Percentiles rank a stretch among this genome's conserved stretches.
These are phyloP conservation scores for Allantophomopsis cytisporea DNA, from an alignment of 2,329 filamentous ascomycete genomes.

Conservation along the genomic window DNA sequence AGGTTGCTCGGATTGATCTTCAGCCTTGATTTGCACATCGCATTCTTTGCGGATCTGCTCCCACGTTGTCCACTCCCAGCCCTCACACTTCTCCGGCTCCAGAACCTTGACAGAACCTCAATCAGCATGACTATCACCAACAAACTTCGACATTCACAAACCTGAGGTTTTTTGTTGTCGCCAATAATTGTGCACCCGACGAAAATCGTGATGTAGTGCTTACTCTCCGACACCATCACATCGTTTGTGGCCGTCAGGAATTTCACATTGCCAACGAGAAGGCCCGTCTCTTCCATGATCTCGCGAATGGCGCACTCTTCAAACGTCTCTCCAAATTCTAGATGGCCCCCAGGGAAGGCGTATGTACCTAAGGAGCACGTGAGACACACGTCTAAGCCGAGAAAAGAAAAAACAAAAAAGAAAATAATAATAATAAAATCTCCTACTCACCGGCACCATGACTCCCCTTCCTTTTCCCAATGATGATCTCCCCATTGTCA, in stretches of 20 bases:
- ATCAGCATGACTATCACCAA: neutral
- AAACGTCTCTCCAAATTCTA: conserved; percentile 54
- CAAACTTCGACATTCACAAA: conserved; percentile 22
- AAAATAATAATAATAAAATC: too few relatives aligned
- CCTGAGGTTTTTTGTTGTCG: conserved; percentile 34
- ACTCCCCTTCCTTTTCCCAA: neutral
- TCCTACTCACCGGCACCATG: conserved; percentile 9
- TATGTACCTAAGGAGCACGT: conserved; percentile 29
- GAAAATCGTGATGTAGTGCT: conserved; percentile 67
- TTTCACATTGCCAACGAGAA: conserved; percentile 35
- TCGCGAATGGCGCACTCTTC: conserved; percentile 53
- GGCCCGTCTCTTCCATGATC: conserved; percentile 55
- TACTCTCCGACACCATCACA: conserved; percentile 40
- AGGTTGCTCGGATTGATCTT: neutral
- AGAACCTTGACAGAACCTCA: conserved; percentile 20
- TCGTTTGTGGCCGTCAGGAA: conserved; percentile 54
- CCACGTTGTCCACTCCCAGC: conserved; percentile 40
- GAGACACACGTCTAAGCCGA: too few relatives aligned
- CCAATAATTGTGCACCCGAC: conserved; percentile 38
- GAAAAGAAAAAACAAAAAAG: too few relatives aligned
- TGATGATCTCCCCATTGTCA: neutral
- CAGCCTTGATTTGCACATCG: conserved; percentile 14
- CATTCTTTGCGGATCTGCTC: conserved; percentile 24
- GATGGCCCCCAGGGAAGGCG: conserved; percentile 62
- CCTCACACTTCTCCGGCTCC: conserved; percentile 34